Evolutionary conservation across 768 basidiomycete genomes (phyloP).

Genomic region (Suillus subaureus): DNA sequence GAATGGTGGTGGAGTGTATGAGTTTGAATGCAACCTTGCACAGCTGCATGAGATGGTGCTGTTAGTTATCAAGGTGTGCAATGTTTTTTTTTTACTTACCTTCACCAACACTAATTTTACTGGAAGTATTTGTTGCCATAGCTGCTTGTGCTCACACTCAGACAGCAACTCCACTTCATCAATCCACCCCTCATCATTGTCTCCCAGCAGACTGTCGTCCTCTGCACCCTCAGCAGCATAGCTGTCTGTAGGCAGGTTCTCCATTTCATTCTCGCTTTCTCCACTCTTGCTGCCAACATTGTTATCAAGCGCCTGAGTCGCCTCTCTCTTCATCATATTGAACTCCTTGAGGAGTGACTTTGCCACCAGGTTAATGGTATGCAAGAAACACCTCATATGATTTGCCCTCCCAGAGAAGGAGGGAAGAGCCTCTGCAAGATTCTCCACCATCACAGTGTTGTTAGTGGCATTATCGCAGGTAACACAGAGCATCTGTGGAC

Average conservation of each 20-base stretch:
- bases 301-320: slow-evolving; percentile 19
- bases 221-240: neutral
- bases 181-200: slow-evolving; percentile 19
- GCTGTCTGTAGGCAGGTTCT: neutral
- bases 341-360: slow-evolving; percentile 8
- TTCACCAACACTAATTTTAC: slow-evolving; percentile 9
- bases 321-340: slow-evolving; percentile 29
- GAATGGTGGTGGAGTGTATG: slow-evolving; percentile 25
- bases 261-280: neutral
- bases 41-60: slow-evolving; percentile 16
- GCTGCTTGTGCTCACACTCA: slow-evolving; percentile 19
- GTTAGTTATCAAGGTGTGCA: neutral
- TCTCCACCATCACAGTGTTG: slow-evolving; percentile 26
- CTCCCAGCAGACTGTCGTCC: slow-evolving; percentile 2
- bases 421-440: slow-evolving; percentile 21
- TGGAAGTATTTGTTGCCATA: neutral
- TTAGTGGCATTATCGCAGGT: slow-evolving; percentile 29
- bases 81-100: slow-evolving; percentile 1
- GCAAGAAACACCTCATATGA: slow-evolving; percentile 39
- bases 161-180: slow-evolving; percentile 20
- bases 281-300: neutral
- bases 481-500: slow-evolving; percentile 23
- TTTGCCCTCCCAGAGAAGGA: slow-evolving; percentile 27
- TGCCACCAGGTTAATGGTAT: slow-evolving; percentile 39
- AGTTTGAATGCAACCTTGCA: slow-evolving; percentile 22